A percentile compares a stretch with the other conserved stretches of the same genome.
These are phyloP conservation scores for Hydrangea macrophylla DNA, from an alignment of 148 eudicot genomes.

Conservation along the genomic window DNA sequence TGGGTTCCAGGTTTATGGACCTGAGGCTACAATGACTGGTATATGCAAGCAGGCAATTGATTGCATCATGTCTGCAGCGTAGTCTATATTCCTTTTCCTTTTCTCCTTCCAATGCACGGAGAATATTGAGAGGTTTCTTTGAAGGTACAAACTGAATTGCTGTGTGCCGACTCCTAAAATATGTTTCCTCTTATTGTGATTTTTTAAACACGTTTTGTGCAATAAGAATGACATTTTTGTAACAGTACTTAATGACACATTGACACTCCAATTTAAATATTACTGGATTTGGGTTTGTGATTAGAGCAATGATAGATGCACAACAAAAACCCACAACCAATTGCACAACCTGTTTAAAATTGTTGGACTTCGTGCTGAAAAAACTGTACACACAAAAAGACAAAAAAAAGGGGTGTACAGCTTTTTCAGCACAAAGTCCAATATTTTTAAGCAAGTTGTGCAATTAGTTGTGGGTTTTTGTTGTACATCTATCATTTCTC, in stretches of 20 bases:
- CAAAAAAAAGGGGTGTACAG: too few relatives aligned
- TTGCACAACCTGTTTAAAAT: too few relatives aligned
- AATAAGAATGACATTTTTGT: not conserved
- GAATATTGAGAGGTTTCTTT: not conserved
- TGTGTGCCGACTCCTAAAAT: not conserved
- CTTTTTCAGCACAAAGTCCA: too few relatives aligned
- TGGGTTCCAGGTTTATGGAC: conserved; percentile 59
- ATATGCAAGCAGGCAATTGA: conserved; percentile 76
- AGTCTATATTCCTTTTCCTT: not conserved
- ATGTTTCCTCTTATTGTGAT: not conserved
- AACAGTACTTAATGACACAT: not conserved
- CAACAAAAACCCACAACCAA: too few relatives aligned
- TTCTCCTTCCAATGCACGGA: not conserved
- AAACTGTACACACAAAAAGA: too few relatives aligned
- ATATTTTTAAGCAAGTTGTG: too few relatives aligned
- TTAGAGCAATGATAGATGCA: too few relatives aligned
- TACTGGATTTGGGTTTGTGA: not conserved
- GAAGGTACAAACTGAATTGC: not conserved
- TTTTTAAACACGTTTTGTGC: not conserved
- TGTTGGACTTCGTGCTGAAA: too few relatives aligned
- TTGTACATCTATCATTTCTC: too few relatives aligned
- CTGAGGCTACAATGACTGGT: conserved; percentile 83
- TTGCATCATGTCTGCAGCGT: conserved; percentile 39
- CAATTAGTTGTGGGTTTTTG: too few relatives aligned
- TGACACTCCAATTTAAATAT: too few relatives aligned